Conservation (phyloP, 2,329 filamentous ascomycete species). For the Trichoderma hamatum region DNA sequence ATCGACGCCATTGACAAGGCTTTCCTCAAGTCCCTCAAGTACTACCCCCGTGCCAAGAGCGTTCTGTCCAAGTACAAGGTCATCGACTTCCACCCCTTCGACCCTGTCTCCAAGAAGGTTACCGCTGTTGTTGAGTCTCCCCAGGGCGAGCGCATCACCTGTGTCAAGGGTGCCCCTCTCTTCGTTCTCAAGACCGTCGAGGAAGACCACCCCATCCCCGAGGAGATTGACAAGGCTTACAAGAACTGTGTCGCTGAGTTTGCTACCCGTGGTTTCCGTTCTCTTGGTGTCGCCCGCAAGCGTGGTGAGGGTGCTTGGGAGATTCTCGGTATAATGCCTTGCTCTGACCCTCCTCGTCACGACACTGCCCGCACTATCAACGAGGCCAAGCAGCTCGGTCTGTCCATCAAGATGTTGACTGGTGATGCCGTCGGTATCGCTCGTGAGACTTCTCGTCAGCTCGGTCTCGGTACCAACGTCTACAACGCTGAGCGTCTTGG, state of each 20-base stretch:
- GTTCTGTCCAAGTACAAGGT: conserved; percentile 84
- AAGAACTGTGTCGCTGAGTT: conserved; percentile 93
- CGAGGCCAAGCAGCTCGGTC: conserved; percentile 83
- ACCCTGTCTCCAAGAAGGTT: conserved; percentile 93
- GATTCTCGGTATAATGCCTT: conserved; percentile 93
- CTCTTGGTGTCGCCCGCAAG: conserved; percentile 90
- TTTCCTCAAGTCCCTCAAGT: conserved; percentile 82
- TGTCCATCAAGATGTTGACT: conserved; percentile 95
- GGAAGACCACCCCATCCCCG: conserved; percentile 78
- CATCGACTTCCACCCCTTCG: conserved; percentile 83
- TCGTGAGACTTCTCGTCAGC: conserved; percentile 86
- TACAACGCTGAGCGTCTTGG: conserved; percentile 93
- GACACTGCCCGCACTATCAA: conserved; percentile 89
- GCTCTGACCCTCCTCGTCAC: conserved; percentile 86
- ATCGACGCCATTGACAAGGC: conserved; percentile 95
- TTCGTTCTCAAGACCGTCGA: conserved; percentile 87
- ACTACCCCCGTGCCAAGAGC: conserved; percentile 80
- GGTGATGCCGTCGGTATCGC: conserved; percentile 93
- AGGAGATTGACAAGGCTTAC: conserved; percentile 78
- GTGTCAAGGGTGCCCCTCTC: conserved; percentile 88
- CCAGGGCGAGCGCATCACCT: conserved; percentile 80
- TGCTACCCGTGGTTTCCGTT: conserved; percentile 90
- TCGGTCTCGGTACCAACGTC: conserved; percentile 89
- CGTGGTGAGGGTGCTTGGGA: conserved; percentile 81
- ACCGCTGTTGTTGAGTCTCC: conserved; percentile 81